Evolutionary conservation across 495 filamentous ascomycete genomes (phyloP).

Genomic region (Penicillium roqueforti): DNA sequence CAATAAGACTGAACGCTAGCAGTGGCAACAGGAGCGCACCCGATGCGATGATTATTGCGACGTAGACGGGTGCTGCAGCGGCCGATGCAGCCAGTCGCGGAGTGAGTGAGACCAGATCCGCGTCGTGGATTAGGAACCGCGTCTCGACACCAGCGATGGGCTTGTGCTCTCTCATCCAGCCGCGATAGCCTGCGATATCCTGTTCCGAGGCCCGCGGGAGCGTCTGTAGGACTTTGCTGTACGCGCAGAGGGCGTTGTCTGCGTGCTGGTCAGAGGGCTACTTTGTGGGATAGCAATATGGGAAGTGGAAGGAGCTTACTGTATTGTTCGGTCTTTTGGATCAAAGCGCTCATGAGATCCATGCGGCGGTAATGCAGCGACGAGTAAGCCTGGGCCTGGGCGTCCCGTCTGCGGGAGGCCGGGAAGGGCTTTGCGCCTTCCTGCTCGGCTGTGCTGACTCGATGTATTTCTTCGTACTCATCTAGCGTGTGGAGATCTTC

Average conservation of each 20-base stretch:
- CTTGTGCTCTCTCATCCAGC: constrained; percentile 57
- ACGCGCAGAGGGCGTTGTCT: constrained; percentile 71
- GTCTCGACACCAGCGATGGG: constrained; percentile 65
- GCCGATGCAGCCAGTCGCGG: constrained; percentile 20
- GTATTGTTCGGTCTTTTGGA: constrained; percentile 75
- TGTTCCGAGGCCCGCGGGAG: constrained; percentile 51
- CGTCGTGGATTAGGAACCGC: constrained; percentile 59
- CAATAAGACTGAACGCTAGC: constrained; percentile 51
- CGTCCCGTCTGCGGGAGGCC: constrained; percentile 62
- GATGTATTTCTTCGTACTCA: constrained; percentile 62
- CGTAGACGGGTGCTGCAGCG: constrained; percentile 30
- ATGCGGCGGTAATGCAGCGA: constrained; percentile 71
- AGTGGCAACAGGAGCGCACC: constrained; percentile 55
- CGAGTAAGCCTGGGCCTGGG: constrained; percentile 53
- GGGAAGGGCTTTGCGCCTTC: constrained; percentile 46
- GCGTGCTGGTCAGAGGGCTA: constrained; percentile 2
- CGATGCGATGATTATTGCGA: constrained; percentile 51
- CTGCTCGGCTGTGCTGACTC: constrained; percentile 51
- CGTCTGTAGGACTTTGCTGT: constrained; percentile 54
- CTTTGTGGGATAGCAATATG: neutral
- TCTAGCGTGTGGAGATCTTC: constrained; percentile 70
- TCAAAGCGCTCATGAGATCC: constrained; percentile 65
- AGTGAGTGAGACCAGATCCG: constrained; percentile 61
- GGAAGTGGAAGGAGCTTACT: constrained; percentile 51
- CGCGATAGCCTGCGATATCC: constrained; percentile 60